Percentiles rank a stretch among this genome's conserved stretches.
Evolutionary conservation across 2,329 filamentous ascomycete genomes (phyloP).

Genomic region (Ophiostoma piceae): DNA sequence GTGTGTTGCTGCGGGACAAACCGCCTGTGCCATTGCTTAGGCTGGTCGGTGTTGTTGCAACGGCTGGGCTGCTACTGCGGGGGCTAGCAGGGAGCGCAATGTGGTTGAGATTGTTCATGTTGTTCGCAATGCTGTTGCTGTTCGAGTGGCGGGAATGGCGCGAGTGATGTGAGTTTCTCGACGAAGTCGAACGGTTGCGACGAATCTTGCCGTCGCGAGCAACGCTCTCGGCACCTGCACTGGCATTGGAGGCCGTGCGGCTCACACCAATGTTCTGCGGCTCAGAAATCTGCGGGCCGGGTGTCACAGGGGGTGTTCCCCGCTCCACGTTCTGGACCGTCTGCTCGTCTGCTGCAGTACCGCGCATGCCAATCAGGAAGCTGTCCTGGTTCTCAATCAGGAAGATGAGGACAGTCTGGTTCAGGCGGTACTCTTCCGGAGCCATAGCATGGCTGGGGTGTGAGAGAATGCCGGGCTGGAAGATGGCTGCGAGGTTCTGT

Average conservation of each 20-base stretch:
- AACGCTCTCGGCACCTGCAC: conserved; percentile 80
- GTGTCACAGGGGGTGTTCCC: conserved; percentile 55
- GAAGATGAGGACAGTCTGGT: conserved; percentile 96
- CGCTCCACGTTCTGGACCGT: conserved; percentile 61
- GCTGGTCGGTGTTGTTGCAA: conserved; percentile 47
- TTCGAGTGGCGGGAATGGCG: conserved; percentile 65
- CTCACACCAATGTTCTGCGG: conserved; percentile 51
- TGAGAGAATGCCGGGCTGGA: conserved; percentile 92
- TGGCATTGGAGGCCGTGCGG: conserved; percentile 80
- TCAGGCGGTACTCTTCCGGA: conserved; percentile 86
- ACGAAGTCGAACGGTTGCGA: conserved; percentile 87
- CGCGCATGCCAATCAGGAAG: conserved; percentile 97
- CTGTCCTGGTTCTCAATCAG: conserved; percentile 97
- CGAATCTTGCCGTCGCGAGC: conserved; percentile 73
- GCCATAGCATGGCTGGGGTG: conserved; percentile 95
- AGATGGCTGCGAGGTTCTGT: conserved; percentile 90
- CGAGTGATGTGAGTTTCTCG: conserved; percentile 74
- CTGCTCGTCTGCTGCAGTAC: conserved; percentile 90
- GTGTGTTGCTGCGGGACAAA: conserved; percentile 71
- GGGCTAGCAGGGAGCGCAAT: conserved; percentile 62
- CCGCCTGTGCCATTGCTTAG: conserved; percentile 36
- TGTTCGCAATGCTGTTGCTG: conserved; percentile 45
- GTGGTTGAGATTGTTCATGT: conserved; percentile 17
- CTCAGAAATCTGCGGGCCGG: conserved; percentile 39
- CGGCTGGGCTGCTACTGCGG: conserved; percentile 56